A percentile compares a stretch with the other conserved stretches of the same genome.
Evolutionary conservation across 2,329 filamentous ascomycete species (phyloP).

Genomic region (Hymenoscyphus occultus): DNA sequence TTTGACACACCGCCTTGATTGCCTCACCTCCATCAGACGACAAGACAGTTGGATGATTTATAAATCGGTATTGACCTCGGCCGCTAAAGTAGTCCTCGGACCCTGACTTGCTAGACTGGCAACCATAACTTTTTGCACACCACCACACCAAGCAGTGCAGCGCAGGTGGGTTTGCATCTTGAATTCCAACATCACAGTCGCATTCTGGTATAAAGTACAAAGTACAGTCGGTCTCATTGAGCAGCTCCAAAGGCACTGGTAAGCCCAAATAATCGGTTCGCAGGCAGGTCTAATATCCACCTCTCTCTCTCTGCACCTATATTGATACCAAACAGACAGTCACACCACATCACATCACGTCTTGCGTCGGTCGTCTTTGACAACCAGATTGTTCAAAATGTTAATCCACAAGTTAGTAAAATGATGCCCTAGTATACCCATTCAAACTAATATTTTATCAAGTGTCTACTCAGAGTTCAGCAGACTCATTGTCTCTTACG

Average conservation of each 20-base stretch:
- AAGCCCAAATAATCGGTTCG: neutral
- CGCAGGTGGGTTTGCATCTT: too few species aligned
- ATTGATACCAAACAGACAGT: neutral
- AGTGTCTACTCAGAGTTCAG: neutral
- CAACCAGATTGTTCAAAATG: neutral
- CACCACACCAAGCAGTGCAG: too few species aligned
- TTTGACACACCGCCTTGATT: neutral
- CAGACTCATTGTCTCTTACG: neutral
- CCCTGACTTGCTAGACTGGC: neutral
- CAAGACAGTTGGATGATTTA: neutral
- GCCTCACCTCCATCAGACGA: too few species aligned
- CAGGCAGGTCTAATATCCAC: neutral
- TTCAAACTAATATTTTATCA: neutral
- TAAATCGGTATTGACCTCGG: neutral
- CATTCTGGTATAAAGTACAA: neutral
- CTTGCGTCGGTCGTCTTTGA: neutral
- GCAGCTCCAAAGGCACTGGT: too few species aligned
- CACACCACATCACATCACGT: neutral
- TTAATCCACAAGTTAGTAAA: neutral
- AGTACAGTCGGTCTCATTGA: too few species aligned
- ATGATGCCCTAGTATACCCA: neutral
- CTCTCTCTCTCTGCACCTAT: neutral
- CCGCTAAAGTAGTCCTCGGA: neutral
- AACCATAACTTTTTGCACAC: neutral
- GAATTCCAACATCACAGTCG: neutral